Evolutionary conservation across 1,139 yeast species (phyloP).

Genomic region (Candida sp.): DNA sequence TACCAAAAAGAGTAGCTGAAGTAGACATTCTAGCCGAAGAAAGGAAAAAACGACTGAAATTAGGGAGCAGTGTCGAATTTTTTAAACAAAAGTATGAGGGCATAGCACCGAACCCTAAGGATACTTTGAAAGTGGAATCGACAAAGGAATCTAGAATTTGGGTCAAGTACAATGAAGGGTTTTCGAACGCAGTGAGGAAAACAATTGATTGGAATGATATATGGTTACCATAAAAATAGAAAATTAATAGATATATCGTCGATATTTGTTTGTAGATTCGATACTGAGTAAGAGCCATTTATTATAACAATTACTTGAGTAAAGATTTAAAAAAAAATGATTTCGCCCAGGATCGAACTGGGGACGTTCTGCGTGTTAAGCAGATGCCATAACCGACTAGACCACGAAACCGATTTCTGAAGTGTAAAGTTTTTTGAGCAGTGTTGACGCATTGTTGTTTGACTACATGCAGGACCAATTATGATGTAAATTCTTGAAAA

Average conservation of each 20-base stretch:
- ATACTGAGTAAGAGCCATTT: no score
- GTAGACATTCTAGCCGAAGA: conserved; percentile 21
- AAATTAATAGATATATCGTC: no score
- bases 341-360: conserved; percentile 99
- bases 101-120: conserved; percentile 14
- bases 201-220: conserved; percentile 77
- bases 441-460: no score
- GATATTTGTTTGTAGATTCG: no score
- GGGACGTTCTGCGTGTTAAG: conserved; percentile 99
- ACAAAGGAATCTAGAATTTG: conserved; percentile 51
- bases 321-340: conserved; percentile 44
- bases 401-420: conserved; percentile 57
- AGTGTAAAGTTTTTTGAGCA: not conserved
- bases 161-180: conserved; percentile 94
- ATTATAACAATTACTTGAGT: not conserved
- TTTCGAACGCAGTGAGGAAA: conserved; percentile 89
- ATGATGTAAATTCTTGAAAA: no score
- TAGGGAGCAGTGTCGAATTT: conserved; percentile 33
- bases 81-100: conserved; percentile 39
- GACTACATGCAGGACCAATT: no score
- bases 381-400: conserved; percentile 99
- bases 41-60: conserved; percentile 22
- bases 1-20: conserved; percentile 27
- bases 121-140: conserved; percentile 5
- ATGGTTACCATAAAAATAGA: conserved; percentile 33